Evolutionary conservation across 1,284 basidiomycete genomes (phyloP).

Genomic region (Fomitopsis betulina): DNA sequence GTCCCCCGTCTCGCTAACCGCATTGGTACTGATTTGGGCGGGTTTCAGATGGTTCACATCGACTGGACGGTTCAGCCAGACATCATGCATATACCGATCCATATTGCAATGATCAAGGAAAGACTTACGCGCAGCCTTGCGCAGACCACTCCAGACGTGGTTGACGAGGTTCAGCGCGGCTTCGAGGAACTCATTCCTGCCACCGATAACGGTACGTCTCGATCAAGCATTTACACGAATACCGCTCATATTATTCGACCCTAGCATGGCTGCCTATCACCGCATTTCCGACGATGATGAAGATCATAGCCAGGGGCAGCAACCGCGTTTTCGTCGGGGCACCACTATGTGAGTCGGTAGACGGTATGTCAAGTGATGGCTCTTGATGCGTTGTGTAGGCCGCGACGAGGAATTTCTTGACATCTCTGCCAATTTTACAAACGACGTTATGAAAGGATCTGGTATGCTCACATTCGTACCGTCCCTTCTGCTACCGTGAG

Average conservation of each 20-base stretch:
- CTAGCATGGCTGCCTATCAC: not conserved
- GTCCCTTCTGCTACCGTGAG: constrained; percentile 14
- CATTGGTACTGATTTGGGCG: constrained; percentile 4
- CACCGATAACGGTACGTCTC: constrained; percentile 8
- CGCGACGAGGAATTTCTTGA: constrained; percentile 17
- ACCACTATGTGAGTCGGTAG: not conserved
- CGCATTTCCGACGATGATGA: not conserved
- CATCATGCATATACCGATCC: constrained; percentile 20
- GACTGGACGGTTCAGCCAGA: constrained; percentile 22
- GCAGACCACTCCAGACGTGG: constrained; percentile 12
- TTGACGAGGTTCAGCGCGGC: constrained; percentile 14
- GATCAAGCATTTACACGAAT: not conserved
- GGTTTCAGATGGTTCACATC: constrained; percentile 12
- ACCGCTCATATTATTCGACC: too few species aligned
- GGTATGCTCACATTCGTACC: constrained; percentile 8
- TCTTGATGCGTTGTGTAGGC: not conserved
- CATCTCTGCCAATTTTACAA: constrained; percentile 13
- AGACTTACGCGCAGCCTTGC: constrained; percentile 18
- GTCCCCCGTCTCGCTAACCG: not conserved
- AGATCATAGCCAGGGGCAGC: not conserved
- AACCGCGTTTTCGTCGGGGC: not conserved
- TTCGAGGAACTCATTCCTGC: constrained; percentile 8
- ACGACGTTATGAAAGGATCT: constrained; percentile 13
- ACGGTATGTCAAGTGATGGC: not conserved
- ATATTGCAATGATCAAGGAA: constrained; percentile 21